Evolutionary conservation across 139 green algal species (phyloP).

Genomic region (Helicosporidium sp.): DNA sequence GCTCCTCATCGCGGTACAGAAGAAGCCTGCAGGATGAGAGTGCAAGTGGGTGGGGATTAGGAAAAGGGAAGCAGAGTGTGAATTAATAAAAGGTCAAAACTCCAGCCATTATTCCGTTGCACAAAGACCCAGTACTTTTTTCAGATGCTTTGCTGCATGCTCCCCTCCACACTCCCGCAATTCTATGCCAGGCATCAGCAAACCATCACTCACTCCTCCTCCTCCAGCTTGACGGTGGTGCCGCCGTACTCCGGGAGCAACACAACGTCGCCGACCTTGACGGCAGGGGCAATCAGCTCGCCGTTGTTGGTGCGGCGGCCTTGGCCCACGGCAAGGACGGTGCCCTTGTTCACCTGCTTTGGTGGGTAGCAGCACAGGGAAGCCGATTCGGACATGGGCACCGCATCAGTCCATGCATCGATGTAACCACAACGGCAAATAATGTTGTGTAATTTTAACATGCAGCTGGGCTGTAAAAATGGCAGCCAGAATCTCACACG

Average conservation of each 20-base stretch:
- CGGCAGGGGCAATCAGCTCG: slow-evolving; percentile 48
- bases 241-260: slow-evolving; percentile 93
- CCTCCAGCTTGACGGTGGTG: slow-evolving; percentile 68
- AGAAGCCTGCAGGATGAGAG: slow-evolving; percentile 5
- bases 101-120: not conserved
- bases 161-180: not conserved
- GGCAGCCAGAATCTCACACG: no score
- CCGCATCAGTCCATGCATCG: no score
- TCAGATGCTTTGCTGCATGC: not conserved
- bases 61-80: not conserved
- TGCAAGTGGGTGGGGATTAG: not conserved
- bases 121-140: not conserved
- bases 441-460: no score
- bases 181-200: not conserved
- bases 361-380: not conserved
- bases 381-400: no score
- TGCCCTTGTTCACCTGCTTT: slow-evolving; percentile 75
- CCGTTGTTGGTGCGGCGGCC: slow-evolving; percentile 42
- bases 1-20: slow-evolving; percentile 22
- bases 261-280: slow-evolving; percentile 88
- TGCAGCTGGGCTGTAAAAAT: no score
- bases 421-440: no score
- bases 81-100: not conserved
- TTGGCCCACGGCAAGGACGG: slow-evolving; percentile 77
- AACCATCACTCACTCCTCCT: slow-evolving; percentile 65